Conservation (phyloP, 805 yeast species). For the Cyberlindnera americana region DNA sequence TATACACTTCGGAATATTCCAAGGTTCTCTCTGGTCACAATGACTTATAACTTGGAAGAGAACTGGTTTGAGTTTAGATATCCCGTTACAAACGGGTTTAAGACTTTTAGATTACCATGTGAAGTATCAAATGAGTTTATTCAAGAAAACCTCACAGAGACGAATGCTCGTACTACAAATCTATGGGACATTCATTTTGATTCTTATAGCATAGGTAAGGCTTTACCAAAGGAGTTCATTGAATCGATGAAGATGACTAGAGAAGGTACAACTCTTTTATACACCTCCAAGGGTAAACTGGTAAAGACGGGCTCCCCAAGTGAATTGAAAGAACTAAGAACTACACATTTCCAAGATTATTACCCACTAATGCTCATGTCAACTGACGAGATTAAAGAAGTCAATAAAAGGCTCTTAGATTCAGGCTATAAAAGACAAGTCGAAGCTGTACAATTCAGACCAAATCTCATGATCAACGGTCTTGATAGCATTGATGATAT, state of each 20-base stretch:
- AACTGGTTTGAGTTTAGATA: constrained; percentile 23
- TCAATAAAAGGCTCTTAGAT: constrained; percentile 11
- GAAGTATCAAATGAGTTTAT: constrained; percentile 17
- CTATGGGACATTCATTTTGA: constrained; percentile 22
- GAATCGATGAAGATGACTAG: constrained; percentile 19
- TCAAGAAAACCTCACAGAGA: constrained; percentile 7
- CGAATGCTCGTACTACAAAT: constrained; percentile 10
- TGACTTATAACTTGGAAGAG: constrained; percentile 14
- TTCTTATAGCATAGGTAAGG: constrained; percentile 18
- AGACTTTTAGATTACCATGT: constrained; percentile 20
- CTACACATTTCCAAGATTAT: constrained; percentile 23
- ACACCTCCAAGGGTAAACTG: constrained; percentile 16
- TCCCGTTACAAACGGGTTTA: constrained; percentile 11
- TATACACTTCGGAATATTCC: constrained; percentile 18
- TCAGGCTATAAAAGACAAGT: constrained; percentile 8
- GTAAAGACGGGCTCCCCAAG: constrained; percentile 20
- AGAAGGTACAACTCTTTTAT: constrained; percentile 17
- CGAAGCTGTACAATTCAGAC: constrained; percentile 20
- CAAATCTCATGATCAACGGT: constrained; percentile 16
- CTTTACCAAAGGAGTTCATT: constrained; percentile 19
- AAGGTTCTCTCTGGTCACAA: constrained; percentile 16
- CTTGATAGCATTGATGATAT: not conserved
- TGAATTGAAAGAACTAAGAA: constrained; percentile 11
- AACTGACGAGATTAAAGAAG: constrained; percentile 13
- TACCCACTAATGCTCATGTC: constrained; percentile 21